phyloP scores from a whole-genome alignment of 257 asterid species.

The Fraxinus americana region DNA sequence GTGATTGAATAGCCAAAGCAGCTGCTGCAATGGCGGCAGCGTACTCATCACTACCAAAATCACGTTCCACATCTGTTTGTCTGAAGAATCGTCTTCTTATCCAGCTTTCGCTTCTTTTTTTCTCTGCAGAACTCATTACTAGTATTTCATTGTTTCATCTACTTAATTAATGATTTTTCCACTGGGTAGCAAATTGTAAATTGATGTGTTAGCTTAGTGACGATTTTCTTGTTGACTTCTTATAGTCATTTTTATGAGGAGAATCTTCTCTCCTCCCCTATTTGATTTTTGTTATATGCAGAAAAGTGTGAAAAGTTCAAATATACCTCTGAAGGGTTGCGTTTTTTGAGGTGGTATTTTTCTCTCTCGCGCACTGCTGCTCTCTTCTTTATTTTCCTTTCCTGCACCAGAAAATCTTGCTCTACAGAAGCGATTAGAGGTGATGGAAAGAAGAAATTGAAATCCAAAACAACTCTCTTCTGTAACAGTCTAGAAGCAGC shows the following conservation, averaged over 20 bases:
- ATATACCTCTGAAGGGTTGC: conserved; percentile 49
- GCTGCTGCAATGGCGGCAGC: conserved; percentile 86
- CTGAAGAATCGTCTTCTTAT: conserved; percentile 60
- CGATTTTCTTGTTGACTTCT: background rate
- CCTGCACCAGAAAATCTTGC: conserved; percentile 35
- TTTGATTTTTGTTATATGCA: background rate
- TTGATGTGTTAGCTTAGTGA: background rate
- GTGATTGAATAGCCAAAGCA: conserved; percentile 75
- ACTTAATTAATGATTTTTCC: background rate
- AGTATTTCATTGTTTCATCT: background rate
- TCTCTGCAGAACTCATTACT: conserved; percentile 47
- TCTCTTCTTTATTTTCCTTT: conserved; percentile 39
- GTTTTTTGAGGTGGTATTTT: conserved; percentile 44
- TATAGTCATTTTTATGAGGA: background rate
- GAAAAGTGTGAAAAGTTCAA: background rate
- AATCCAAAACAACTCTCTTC: background rate
- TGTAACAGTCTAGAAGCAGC: background rate
- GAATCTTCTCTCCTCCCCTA: background rate
- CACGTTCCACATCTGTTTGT: conserved; percentile 57
- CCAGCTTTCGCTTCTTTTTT: conserved; percentile 60
- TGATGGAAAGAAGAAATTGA: background rate
- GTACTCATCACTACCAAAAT: conserved; percentile 47
- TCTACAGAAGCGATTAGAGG: conserved; percentile 29
- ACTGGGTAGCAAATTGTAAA: background rate
- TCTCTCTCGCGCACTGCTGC: conserved; percentile 42